These are phyloP conservation scores for Forsythia viridissima DNA, from an alignment of 257 asterid species.

Conservation along the genomic window DNA sequence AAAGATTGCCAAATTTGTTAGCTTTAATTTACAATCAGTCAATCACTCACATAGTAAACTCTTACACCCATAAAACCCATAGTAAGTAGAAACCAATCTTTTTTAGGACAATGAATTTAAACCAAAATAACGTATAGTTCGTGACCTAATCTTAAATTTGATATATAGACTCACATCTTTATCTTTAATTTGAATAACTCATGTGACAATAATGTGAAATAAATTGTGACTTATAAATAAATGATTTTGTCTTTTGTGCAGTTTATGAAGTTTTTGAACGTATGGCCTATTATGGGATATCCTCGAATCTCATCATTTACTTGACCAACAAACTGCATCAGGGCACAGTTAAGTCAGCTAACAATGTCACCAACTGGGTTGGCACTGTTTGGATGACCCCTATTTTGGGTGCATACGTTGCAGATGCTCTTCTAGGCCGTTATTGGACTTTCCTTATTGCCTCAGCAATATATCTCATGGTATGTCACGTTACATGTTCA, in stretches of 20 bases:
- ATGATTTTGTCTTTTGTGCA: slow-evolving; percentile 25
- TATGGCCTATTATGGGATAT: slow-evolving; percentile 84
- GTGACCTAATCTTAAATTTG: no score
- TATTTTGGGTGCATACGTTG: slow-evolving; percentile 72
- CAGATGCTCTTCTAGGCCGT: slow-evolving; percentile 80
- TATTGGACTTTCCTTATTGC: slow-evolving; percentile 75
- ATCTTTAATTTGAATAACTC: not conserved
- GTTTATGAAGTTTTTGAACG: slow-evolving; percentile 93
- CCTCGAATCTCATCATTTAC: slow-evolving; percentile 71
- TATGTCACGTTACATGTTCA: slow-evolving; percentile 16
- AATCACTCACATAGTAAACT: no score
- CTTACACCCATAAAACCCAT: no score
- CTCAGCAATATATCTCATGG: slow-evolving; percentile 57
- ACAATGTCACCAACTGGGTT: slow-evolving; percentile 78
- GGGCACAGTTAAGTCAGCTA: slow-evolving; percentile 70
- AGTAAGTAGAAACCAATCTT: no score
- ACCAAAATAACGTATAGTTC: no score
- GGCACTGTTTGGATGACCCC: slow-evolving; percentile 92
- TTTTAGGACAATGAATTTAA: no score
- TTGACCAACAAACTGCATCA: slow-evolving; percentile 63
- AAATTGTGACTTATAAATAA: not conserved
- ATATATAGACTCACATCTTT: not conserved
- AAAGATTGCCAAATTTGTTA: not conserved
- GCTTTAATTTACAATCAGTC: no score
- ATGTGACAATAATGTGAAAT: no score